A percentile compares a stretch with the other conserved stretches of the same genome.
These are phyloP conservation scores for Smittium mucronatum DNA, from an alignment of 371 early-diverging fungal species.

Conservation along the genomic window DNA sequence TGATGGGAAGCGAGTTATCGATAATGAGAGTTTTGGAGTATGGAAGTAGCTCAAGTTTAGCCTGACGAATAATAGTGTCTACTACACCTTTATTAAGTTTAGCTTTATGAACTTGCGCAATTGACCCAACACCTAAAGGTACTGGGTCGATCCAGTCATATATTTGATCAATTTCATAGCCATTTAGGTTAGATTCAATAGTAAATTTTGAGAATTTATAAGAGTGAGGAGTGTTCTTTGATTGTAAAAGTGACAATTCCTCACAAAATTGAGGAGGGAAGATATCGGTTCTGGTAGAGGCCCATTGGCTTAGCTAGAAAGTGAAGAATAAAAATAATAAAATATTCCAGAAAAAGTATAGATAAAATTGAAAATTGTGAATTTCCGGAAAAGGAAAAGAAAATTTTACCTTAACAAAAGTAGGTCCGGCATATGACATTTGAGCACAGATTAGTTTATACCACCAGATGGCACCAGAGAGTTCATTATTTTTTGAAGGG, in stretches of 20 bases:
- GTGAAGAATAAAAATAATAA: background rate
- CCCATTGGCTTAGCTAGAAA: conserved; percentile 76
- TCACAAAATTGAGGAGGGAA: conserved; percentile 66
- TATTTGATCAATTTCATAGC: conserved; percentile 46
- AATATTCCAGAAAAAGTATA: conserved; percentile 33
- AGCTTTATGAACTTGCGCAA: conserved; percentile 83
- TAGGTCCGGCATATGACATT: conserved; percentile 79
- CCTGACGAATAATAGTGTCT: background rate
- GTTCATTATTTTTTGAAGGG: conserved; percentile 38
- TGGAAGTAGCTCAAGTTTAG: background rate
- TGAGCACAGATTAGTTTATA: conserved; percentile 55
- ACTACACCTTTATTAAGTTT: conserved; percentile 25
- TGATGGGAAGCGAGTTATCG: background rate
- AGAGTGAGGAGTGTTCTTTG: conserved; percentile 64
- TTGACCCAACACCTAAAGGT: conserved; percentile 88
- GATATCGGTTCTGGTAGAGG: conserved; percentile 82
- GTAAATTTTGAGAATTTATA: conserved; percentile 47
- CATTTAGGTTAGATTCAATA: conserved; percentile 49
- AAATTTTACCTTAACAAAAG: conserved; percentile 48
- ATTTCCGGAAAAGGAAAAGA: background rate
- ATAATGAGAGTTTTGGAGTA: background rate
- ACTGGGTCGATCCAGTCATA: conserved; percentile 58
- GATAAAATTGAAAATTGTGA: background rate
- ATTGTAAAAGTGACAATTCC: conserved; percentile 69
- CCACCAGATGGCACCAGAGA: conserved; percentile 67